Evolutionary conservation across 345 rosid genomes (phyloP).

Genomic region (Pelargonium nanum): DNA sequence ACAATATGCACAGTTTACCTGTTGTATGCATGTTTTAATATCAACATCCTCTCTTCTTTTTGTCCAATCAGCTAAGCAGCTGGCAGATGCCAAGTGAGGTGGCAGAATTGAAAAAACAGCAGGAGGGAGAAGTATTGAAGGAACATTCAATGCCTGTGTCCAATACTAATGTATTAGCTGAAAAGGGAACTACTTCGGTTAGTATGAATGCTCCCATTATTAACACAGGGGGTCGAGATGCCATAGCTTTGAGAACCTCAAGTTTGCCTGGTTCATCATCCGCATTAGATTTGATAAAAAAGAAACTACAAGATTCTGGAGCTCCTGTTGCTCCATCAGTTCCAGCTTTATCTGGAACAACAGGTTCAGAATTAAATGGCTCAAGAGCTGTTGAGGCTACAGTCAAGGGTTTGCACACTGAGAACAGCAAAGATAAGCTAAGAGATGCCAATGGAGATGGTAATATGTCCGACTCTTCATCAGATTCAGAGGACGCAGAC

Average conservation of each 20-base stretch:
- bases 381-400: slow-evolving; percentile 48
- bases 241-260: slow-evolving; percentile 43
- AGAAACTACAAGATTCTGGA: slow-evolving; percentile 83
- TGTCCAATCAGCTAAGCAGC: slow-evolving; percentile 61
- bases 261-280: slow-evolving; percentile 52
- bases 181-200: slow-evolving; percentile 41
- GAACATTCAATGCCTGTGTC: slow-evolving; percentile 35
- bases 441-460: slow-evolving; percentile 63
- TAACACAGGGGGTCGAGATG: slow-evolving; percentile 80
- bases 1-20: not conserved
- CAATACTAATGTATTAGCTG: slow-evolving; percentile 29
- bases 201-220: slow-evolving; percentile 74
- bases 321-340: slow-evolving; percentile 39
- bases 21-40: not conserved
- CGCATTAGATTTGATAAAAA: slow-evolving; percentile 84
- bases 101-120: slow-evolving; percentile 56
- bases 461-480: slow-evolving; percentile 68
- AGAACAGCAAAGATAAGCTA: slow-evolving; percentile 49
- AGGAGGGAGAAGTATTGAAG: slow-evolving; percentile 34
- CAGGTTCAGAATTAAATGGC: slow-evolving; percentile 53
- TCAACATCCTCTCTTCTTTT: slow-evolving; percentile 4
- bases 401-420: slow-evolving; percentile 49
- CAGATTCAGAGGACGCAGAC: slow-evolving; percentile 88
- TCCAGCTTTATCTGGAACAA: slow-evolving; percentile 29
- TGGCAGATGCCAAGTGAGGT: slow-evolving; percentile 93